Evolutionary conservation across 2,329 filamentous ascomycete genomes (phyloP), one percentile per base, ranked within the genome.

Genomic region (Pestalotiopsis fici): DNA sequence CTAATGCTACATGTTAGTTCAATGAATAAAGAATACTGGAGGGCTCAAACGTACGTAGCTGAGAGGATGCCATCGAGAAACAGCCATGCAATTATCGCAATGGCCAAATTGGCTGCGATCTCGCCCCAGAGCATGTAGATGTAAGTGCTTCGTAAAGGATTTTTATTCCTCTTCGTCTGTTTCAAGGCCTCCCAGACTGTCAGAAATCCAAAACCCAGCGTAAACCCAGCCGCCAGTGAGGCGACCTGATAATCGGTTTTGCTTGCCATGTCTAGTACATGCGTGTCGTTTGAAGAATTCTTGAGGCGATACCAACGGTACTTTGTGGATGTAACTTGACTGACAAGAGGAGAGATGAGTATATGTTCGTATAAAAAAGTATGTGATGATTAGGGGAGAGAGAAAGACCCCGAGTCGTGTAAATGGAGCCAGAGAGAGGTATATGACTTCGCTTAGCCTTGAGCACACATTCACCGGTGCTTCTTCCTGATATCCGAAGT

Each of bases 41-140:
- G 21, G 31, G 25, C 12, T n/a, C 25, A 27, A 18, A 54, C 72
- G 68, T 65, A 80, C 78, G 71, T 74, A 9, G 78, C 69, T 3
- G 69, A 69, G 11, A 84, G 71, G 4, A 78, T 68, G 0, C 75
- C 78, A 54, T 79, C 72, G 0, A 85, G 68, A 64, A 79, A 80
- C 1, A 84, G 70, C 75, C 78, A 85, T 3, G 75, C 80, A 2
- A 82, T 67, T 11, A 83, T 71, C 5, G 76, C 75, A 62, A 83
- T 81, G 9, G 71, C 69, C 0, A 81, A 27, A 63, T 81, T 83
- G 12, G 79, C 79, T 1, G 76, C 3, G 4, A 83, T 78, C 65
- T 85, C 82, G 18, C 78, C 74, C 83, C 83, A 85, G 7, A 85
- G 74, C 64, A 67, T 68, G 57, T 69, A 71, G 62, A 71, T 68